A percentile compares a stretch with the other conserved stretches of the same genome.
phyloP scores from a whole-genome alignment of 2,329 filamentous ascomycete genomes.

The Talaromyces sp. region DNA sequence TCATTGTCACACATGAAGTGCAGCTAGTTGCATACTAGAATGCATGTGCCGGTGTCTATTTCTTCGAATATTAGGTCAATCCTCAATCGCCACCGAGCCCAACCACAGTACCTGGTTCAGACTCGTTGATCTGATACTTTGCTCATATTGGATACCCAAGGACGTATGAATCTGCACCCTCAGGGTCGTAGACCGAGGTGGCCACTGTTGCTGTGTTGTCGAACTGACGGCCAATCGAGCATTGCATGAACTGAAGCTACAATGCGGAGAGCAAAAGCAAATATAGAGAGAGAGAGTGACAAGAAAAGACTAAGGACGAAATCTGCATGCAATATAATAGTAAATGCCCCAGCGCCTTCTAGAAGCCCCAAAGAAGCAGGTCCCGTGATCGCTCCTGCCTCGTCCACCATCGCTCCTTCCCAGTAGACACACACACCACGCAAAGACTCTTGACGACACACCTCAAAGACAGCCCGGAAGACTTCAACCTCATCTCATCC shows the following conservation, averaged over 20 bases:
- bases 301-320: not conserved
- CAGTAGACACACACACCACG: not conserved
- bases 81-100: not conserved
- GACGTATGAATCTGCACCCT: not conserved
- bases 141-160: not conserved
- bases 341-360: not conserved
- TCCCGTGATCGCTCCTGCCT: constrained; percentile 4
- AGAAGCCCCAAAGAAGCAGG: not conserved
- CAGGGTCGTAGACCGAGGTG: not conserved
- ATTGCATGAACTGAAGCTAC: not conserved
- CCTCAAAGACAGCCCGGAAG: too few species aligned
- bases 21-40: not conserved
- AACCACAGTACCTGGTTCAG: not conserved
- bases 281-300: not conserved
- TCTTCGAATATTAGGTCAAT: not conserved
- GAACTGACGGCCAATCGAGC: constrained; percentile 1
- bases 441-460: not conserved
- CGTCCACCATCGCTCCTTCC: not conserved
- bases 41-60: not conserved
- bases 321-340: not conserved
- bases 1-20: too few species aligned
- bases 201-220: constrained; percentile 6
- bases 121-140: not conserved
- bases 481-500: not conserved
- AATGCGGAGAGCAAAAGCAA: constrained; percentile 4